Conservation (phyloP, 1,284 basidiomycete species). For the Trametes sp. region DNA sequence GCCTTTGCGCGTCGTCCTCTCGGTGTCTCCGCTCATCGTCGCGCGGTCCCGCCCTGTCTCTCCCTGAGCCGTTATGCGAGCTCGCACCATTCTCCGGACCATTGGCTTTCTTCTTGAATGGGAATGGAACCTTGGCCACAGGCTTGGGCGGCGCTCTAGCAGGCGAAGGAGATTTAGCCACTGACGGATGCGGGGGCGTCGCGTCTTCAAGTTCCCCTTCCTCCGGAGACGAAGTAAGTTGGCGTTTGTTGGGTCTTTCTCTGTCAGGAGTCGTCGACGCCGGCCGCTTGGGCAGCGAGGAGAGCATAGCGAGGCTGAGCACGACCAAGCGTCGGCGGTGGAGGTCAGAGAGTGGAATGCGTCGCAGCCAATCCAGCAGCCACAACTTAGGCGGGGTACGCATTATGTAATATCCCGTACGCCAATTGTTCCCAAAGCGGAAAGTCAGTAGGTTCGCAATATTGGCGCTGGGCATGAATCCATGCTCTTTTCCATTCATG, state of each 20-base stretch:
- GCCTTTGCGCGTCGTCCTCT: slow-evolving; percentile 41
- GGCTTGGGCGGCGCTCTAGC: slow-evolving; percentile 31
- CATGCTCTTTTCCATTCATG: no score
- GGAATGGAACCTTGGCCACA: slow-evolving; percentile 59
- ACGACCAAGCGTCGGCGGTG: slow-evolving; percentile 8
- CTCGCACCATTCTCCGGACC: slow-evolving; percentile 29
- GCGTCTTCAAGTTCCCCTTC: slow-evolving; percentile 77
- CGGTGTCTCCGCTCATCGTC: slow-evolving; percentile 52
- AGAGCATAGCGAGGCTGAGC: slow-evolving; percentile 29
- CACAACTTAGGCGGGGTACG: slow-evolving; percentile 14
- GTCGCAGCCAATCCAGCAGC: slow-evolving; percentile 16
- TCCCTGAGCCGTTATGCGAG: slow-evolving; percentile 18
- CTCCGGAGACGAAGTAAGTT: slow-evolving; percentile 69
- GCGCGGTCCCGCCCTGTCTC: slow-evolving; percentile 43
- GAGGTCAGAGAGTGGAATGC: slow-evolving; percentile 3
- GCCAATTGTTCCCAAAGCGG: slow-evolving; percentile 2
- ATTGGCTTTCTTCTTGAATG: slow-evolving; percentile 68
- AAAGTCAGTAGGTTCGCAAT: slow-evolving; percentile 2
- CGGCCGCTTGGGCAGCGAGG: slow-evolving; percentile 56
- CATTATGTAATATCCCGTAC: slow-evolving; percentile 13
- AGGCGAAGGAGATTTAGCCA: slow-evolving; percentile 35
- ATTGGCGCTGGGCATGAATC: no score
- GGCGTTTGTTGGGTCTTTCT: slow-evolving; percentile 61
- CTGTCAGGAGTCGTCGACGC: slow-evolving; percentile 58
- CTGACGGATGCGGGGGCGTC: slow-evolving; percentile 35